Conservation (phyloP, 345 rosid genomes). For the Punica granatum region DNA sequence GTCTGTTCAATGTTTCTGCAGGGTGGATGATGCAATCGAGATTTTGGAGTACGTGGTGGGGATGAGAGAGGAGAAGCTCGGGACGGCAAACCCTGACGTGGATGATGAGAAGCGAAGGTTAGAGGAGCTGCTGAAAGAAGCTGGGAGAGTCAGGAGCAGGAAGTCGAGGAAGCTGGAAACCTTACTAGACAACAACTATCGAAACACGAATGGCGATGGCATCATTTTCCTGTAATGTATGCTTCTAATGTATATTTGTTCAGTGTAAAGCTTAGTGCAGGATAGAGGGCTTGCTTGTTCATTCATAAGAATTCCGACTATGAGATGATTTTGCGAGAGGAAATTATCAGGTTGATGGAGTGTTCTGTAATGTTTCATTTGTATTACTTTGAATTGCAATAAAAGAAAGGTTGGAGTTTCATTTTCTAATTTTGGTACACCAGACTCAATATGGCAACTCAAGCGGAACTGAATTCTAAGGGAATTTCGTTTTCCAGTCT, state of each 20-base stretch:
- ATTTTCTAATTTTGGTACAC: slow-evolving; percentile 5
- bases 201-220: slow-evolving; percentile 22
- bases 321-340: not conserved
- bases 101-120: slow-evolving; percentile 71
- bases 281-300: slow-evolving; percentile 13
- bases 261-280: slow-evolving; percentile 9
- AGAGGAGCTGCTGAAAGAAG: slow-evolving; percentile 72
- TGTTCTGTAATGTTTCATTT: not conserved
- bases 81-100: slow-evolving; percentile 93
- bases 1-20: slow-evolving; percentile 16
- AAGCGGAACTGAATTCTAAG: not conserved
- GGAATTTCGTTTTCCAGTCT: not conserved
- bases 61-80: slow-evolving; percentile 93
- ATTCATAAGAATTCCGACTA: slow-evolving; percentile 3
- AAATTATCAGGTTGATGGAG: not conserved
- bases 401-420: slow-evolving; percentile 4
- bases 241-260: slow-evolving; percentile 19
- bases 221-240: slow-evolving; percentile 19
- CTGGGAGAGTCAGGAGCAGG: slow-evolving; percentile 66
- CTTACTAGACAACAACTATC: slow-evolving; percentile 50
- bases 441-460: not conserved
- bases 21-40: slow-evolving; percentile 88
- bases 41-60: slow-evolving; percentile 75
- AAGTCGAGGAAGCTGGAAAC: slow-evolving; percentile 63
- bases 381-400: not conserved